These are phyloP conservation scores for Plantago ovata DNA, from an alignment of 257 asterid species.

Conservation along the genomic window DNA sequence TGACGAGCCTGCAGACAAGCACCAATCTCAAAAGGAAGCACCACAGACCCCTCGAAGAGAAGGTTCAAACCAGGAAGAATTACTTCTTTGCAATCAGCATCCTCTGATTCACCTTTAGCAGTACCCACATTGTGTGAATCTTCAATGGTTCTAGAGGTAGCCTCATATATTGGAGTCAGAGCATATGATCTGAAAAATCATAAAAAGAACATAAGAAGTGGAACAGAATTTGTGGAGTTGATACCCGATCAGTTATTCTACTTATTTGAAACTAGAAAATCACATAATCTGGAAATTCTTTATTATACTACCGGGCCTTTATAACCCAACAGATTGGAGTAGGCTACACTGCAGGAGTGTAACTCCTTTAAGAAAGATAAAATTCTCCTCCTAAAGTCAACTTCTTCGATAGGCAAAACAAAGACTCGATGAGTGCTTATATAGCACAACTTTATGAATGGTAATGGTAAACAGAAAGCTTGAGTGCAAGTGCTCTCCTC, in stretches of 20 bases:
- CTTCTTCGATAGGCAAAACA: too few species aligned
- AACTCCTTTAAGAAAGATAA: too few species aligned
- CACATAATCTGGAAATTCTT: too few species aligned
- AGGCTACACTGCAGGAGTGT: too few species aligned
- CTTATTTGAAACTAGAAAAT: not conserved
- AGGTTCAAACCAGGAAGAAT: slow-evolving; percentile 89
- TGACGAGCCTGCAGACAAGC: slow-evolving; percentile 99
- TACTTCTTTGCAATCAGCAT: slow-evolving; percentile 80
- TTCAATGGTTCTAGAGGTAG: slow-evolving; percentile 53
- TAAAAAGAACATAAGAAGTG: slow-evolving; percentile 19
- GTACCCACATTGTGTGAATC: slow-evolving; percentile 50
- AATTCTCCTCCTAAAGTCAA: too few species aligned
- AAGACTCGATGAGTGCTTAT: too few species aligned
- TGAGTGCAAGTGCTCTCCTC: too few species aligned
- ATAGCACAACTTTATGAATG: too few species aligned
- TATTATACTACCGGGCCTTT: too few species aligned
- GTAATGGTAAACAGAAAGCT: too few species aligned
- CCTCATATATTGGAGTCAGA: slow-evolving; percentile 66
- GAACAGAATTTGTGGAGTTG: slow-evolving; percentile 16
- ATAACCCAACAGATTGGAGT: too few species aligned
- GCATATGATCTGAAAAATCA: slow-evolving; percentile 79
- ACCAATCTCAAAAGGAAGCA: slow-evolving; percentile 90
- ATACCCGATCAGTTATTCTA: not conserved
- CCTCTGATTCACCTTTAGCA: slow-evolving; percentile 69
- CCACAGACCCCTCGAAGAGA: slow-evolving; percentile 84